Evolutionary conservation across 257 asterid genomes (phyloP).

Genomic region (Fraxinus pennsylvanica): DNA sequence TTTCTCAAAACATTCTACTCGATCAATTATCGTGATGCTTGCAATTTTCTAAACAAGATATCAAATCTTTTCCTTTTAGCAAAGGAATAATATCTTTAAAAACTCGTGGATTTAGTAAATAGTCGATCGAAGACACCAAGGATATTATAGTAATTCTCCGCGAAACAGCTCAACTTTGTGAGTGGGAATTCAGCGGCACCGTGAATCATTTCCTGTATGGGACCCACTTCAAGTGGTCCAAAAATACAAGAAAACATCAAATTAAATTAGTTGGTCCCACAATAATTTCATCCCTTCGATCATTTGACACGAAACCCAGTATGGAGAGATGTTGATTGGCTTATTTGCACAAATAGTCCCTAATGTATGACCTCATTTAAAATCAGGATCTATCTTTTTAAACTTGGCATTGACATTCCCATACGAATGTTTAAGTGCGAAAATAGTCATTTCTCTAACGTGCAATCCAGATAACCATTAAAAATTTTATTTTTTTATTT

Average conservation of each 20-base stretch:
- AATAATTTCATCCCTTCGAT: background rate
- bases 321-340: background rate
- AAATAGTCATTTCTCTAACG: background rate
- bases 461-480: background rate
- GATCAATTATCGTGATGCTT: background rate
- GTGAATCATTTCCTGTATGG: background rate
- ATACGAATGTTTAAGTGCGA: background rate
- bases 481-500: background rate
- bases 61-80: background rate
- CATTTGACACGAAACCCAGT: background rate
- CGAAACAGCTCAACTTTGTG: background rate
- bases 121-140: background rate
- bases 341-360: background rate
- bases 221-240: constrained; percentile 1
- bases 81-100: background rate
- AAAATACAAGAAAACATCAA: background rate
- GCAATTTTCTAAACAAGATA: background rate
- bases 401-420: background rate
- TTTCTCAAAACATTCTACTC: no score
- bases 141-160: background rate
- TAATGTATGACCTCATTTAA: background rate
- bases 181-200: constrained; percentile 1
- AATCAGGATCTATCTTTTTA: background rate
- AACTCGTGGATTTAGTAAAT: background rate
- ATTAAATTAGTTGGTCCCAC: background rate